A percentile compares a stretch with the other conserved stretches of the same genome.
phyloP scores from a whole-genome alignment of 768 basidiomycete genomes.

The Pulveroboletus sp. region DNA sequence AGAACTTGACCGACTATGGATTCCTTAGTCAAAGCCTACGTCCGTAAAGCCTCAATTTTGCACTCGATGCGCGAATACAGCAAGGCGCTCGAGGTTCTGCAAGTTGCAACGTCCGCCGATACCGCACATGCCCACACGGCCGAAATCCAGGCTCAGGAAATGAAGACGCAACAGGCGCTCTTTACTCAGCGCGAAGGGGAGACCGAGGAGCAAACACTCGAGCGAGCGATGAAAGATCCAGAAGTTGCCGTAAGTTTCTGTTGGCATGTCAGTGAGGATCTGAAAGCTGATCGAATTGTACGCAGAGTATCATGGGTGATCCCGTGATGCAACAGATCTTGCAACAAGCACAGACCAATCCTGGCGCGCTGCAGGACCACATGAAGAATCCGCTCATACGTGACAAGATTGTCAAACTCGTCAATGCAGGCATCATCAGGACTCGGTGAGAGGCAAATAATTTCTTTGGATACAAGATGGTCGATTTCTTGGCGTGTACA shows the following conservation, averaged over 20 bases:
- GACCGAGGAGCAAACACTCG: constrained; percentile 88
- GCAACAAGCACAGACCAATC: constrained; percentile 90
- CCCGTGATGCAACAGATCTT: constrained; percentile 94
- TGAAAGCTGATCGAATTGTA: constrained; percentile 5
- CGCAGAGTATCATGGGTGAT: constrained; percentile 79
- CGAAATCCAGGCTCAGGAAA: constrained; percentile 80
- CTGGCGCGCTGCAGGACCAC: constrained; percentile 88
- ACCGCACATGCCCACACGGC: constrained; percentile 75
- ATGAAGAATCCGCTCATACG: constrained; percentile 88
- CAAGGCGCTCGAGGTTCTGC: constrained; percentile 80
- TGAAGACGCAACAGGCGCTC: constrained; percentile 79
- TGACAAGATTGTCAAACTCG: constrained; percentile 82
- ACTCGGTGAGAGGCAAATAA: constrained; percentile 52
- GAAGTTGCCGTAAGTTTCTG: constrained; percentile 75
- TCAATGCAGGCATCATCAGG: constrained; percentile 91
- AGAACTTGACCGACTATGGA: neutral
- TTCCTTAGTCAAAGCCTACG: constrained; percentile 78
- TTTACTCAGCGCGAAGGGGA: constrained; percentile 79
- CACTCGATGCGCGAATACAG: constrained; percentile 89
- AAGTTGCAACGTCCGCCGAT: constrained; percentile 77
- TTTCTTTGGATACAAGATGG: constrained; percentile 11
- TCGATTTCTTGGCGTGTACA: constrained; percentile 17
- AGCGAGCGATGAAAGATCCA: constrained; percentile 96
- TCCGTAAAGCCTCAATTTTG: constrained; percentile 86
- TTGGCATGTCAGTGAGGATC: neutral